Evolutionary conservation across 257 asterid species (phyloP).

Genomic region (Thymus quinquecostatus): DNA sequence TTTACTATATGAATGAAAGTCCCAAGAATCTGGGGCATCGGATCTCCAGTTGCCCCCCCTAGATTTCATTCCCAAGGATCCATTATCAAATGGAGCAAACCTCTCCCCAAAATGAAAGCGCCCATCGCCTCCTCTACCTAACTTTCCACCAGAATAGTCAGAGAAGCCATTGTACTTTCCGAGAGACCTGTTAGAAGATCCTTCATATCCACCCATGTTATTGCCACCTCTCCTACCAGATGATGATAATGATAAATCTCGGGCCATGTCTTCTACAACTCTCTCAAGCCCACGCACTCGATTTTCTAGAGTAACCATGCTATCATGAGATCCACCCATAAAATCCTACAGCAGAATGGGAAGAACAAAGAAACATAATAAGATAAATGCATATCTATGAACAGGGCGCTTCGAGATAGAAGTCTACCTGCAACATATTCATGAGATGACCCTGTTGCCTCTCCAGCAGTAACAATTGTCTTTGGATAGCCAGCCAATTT

Average conservation of each 20-base stretch:
- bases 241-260: conserved; percentile 87
- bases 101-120: conserved; percentile 73
- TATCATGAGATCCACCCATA: conserved; percentile 98
- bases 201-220: conserved; percentile 65
- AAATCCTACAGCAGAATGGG: conserved; percentile 63
- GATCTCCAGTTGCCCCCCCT: conserved; percentile 78
- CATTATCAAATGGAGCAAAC: conserved; percentile 59
- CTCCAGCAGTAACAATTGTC: conserved; percentile 83
- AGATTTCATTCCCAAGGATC: conserved; percentile 58
- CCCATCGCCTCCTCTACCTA: conserved; percentile 68
- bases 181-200: conserved; percentile 63
- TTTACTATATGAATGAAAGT: conserved; percentile 65
- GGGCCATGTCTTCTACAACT: conserved; percentile 96
- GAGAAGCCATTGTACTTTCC: conserved; percentile 79
- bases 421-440: conserved; percentile 88
- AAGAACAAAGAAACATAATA: conserved; percentile 22
- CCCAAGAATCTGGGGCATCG: conserved; percentile 70
- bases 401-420: conserved; percentile 20
- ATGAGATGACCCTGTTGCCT: conserved; percentile 92
- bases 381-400: conserved; percentile 31
- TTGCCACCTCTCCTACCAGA: conserved; percentile 69
- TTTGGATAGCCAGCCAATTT: conserved; percentile 89
- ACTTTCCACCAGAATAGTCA: conserved; percentile 71
- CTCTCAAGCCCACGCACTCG: conserved; percentile 97
- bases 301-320: conserved; percentile 93